phyloP scores from a whole-genome alignment of 768 basidiomycete genomes.

The Phlebiopsis gigantea region DNA sequence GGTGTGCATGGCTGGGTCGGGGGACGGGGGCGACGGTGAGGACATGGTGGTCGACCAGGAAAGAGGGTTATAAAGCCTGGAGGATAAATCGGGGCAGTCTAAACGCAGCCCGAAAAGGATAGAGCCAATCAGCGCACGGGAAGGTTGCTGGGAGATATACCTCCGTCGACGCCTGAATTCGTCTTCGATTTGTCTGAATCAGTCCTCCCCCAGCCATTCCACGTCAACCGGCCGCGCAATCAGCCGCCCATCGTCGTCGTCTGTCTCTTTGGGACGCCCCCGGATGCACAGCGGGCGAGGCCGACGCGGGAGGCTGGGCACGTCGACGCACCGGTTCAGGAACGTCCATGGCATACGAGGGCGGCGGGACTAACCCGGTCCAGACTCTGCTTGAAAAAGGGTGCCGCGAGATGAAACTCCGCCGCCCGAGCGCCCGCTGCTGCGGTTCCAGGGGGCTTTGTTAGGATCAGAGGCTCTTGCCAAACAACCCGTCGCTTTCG shows the following conservation, averaged over 20 bases:
- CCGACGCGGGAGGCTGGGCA: not conserved
- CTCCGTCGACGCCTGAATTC: not conserved
- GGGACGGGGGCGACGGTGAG: constrained; percentile 9
- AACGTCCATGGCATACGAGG: constrained; percentile 3
- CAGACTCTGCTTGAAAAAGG: not conserved
- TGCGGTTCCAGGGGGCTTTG: constrained; percentile 1
- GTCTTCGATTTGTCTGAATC: not conserved
- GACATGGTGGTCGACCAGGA: constrained; percentile 10
- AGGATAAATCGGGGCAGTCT: not conserved
- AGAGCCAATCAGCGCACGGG: constrained; percentile 1
- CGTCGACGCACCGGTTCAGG: not conserved
- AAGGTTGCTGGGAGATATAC: not conserved
- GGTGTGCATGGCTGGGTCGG: constrained; percentile 2
- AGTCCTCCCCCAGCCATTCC: not conserved
- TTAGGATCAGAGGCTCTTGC: constrained; percentile 7
- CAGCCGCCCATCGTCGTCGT: not conserved
- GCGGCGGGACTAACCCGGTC: not conserved
- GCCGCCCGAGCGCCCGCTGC: not conserved
- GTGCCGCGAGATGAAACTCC: too few relatives aligned
- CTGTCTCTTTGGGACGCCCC: not conserved
- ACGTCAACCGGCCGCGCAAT: not conserved
- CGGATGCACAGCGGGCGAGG: not conserved
- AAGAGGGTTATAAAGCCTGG: constrained; percentile 1
- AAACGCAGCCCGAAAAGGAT: constrained; percentile 5
- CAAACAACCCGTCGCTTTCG: not conserved